Evolutionary conservation across 345 rosid genomes (phyloP), one percentile per base, ranked within the genome.

Genomic region (Eucalyptus erythrocorys): DNA sequence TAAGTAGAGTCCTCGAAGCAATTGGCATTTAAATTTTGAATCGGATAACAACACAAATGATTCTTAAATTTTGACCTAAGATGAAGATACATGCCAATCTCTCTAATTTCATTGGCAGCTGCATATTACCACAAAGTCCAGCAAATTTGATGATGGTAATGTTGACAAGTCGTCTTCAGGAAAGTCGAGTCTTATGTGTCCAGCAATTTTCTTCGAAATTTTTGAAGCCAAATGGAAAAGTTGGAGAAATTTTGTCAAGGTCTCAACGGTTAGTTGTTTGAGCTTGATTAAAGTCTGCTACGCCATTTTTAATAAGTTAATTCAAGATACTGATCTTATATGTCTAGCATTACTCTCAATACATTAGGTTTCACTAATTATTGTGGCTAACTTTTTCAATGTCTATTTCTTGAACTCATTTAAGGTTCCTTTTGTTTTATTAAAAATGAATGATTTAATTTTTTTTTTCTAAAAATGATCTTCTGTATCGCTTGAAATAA

Each of bases 31-130:
- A 51, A 19, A 68, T 68, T 32, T 10, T 10, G 42, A 1, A 57
- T 27, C 13, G 1, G n/a, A 51, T 7, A 51, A 51, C 7, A 17
- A 24, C 1, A 55, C 27, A 4, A 4, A 55, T 55, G 0, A 2
- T 21, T 55, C 1, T 24, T 55, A 9, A 55, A 22, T 24, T 22
- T 55, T 24, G 30, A 24, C 30, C 0, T 13, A 5, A 34, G 5
- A 68, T 4, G 1, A 68, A 34, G 7, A 68, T 16, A 12, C 0
- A 4, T 1, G 4, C 43, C 24, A 1, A 16, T 68, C 13, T 1
- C 80, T 68, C 43, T 40, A 17, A 32, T 40, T 68, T 8, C 21
- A 66, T 68, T 68, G 24, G 10, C 11, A 16, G 42, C 79, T 68
- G 42, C 79, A 32, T 8, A 32, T 32, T 16, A 1, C 79, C 22